Evolutionary conservation across 2,329 filamentous ascomycete species (phyloP).

Genomic region (Xenosphaeropsis pyriputrescens): DNA sequence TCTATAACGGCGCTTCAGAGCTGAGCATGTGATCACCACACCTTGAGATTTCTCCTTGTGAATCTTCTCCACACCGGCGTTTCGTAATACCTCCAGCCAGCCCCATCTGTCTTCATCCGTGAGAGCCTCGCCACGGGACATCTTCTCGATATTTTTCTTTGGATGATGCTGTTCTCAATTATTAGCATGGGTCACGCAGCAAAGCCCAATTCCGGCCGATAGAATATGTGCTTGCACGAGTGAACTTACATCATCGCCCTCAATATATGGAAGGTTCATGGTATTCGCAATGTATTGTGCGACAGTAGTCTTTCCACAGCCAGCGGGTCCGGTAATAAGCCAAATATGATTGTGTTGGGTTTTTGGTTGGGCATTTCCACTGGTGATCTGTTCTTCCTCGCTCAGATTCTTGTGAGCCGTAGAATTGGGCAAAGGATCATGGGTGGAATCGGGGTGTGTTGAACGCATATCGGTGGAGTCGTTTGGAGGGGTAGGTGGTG

Average conservation of each 20-base stretch:
- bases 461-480: background rate
- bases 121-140: constrained; percentile 69
- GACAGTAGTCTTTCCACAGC: constrained; percentile 67
- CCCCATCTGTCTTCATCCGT: constrained; percentile 95
- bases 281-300: constrained; percentile 47
- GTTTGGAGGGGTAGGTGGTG: background rate
- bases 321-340: constrained; percentile 67
- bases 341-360: constrained; percentile 50
- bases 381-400: constrained; percentile 2
- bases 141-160: constrained; percentile 74
- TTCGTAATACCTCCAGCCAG: constrained; percentile 72
- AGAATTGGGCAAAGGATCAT: background rate
- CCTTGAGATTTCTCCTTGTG: constrained; percentile 30
- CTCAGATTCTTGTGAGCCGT: background rate
- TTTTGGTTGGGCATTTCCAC: constrained; percentile 8
- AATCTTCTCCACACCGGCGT: constrained; percentile 45
- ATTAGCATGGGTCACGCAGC: background rate
- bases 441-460: background rate
- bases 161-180: constrained; percentile 48
- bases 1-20: constrained; percentile 92
- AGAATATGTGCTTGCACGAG: background rate
- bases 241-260: constrained; percentile 59
- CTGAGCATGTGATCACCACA: constrained; percentile 93
- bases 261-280: constrained; percentile 56
- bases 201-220: background rate